phyloP scores from a whole-genome alignment of 148 eudicot genomes.

The Amaranthus hypochondriacus region DNA sequence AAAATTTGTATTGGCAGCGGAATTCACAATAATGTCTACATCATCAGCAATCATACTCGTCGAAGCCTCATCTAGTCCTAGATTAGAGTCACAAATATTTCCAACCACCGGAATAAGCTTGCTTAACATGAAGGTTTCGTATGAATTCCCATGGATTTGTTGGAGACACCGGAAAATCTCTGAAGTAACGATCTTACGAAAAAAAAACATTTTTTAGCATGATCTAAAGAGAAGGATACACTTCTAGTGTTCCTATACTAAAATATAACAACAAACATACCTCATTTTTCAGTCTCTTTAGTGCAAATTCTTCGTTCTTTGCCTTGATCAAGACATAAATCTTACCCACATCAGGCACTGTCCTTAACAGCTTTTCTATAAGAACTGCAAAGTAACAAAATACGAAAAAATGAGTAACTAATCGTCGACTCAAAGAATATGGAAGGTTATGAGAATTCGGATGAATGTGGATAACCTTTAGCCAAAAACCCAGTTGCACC shows the following conservation, averaged over 20 bases:
- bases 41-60: conserved; percentile 47
- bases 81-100: conserved; percentile 74
- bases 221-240: not conserved
- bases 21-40: conserved; percentile 81
- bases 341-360: conserved; percentile 82
- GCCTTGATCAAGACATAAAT: conserved; percentile 88
- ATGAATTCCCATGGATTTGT: conserved; percentile 80
- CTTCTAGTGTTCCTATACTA: not conserved
- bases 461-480: conserved; percentile 52
- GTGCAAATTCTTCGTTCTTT: conserved; percentile 66
- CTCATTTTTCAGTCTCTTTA: conserved; percentile 68
- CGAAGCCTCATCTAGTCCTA: conserved; percentile 57
- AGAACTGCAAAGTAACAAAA: conserved; percentile 46
- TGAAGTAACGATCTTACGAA: conserved; percentile 54
- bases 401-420: not conserved
- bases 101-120: conserved; percentile 87
- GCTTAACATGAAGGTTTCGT: conserved; percentile 80
- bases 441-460: not conserved
- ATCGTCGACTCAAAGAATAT: not conserved
- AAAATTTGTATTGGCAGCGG: conserved; percentile 96
- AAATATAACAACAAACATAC: conserved; percentile 30
- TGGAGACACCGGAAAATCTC: conserved; percentile 78
- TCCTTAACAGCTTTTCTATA: conserved; percentile 84
- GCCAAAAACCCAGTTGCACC: conserved; percentile 97
- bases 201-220: conserved; percentile 5